Evolutionary conservation across 768 basidiomycete genomes (phyloP).

Genomic region (Scleroderma citrinum): DNA sequence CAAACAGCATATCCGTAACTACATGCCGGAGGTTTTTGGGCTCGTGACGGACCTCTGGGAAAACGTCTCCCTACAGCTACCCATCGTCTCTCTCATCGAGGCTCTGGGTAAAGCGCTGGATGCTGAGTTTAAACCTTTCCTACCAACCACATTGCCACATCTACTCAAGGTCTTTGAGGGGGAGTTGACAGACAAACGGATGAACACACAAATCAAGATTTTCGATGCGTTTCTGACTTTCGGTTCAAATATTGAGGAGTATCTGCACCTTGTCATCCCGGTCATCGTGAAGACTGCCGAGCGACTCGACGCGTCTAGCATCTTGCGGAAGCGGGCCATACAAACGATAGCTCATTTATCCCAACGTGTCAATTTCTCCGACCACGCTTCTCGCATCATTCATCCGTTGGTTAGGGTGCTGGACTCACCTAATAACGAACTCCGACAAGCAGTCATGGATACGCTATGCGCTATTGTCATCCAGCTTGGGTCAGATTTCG

Average conservation of each 20-base stretch:
- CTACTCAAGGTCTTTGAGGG: conserved; percentile 89
- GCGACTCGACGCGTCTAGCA: conserved; percentile 62
- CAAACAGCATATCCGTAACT: conserved; percentile 94
- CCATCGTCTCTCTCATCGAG: conserved; percentile 89
- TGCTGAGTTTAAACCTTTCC: conserved; percentile 94
- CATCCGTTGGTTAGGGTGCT: conserved; percentile 91
- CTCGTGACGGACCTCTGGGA: conserved; percentile 93
- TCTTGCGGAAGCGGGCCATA: conserved; percentile 82
- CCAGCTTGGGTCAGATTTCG: conserved; percentile 94
- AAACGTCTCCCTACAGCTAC: conserved; percentile 73
- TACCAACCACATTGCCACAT: conserved; percentile 84
- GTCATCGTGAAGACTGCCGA: conserved; percentile 92
- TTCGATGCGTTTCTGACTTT: conserved; percentile 95
- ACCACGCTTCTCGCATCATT: conserved; percentile 94
- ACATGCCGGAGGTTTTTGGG: conserved; percentile 77
- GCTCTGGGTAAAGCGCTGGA: conserved; percentile 90
- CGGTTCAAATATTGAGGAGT: conserved; percentile 95
- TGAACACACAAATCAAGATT: conserved; percentile 78
- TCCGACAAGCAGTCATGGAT: conserved; percentile 85
- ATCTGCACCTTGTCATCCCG: conserved; percentile 93
- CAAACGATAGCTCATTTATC: conserved; percentile 89
- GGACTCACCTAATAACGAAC: conserved; percentile 64
- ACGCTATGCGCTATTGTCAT: conserved; percentile 87
- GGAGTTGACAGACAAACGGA: conserved; percentile 76
- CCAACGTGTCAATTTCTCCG: conserved; percentile 91